These are phyloP conservation scores for Avicennia marina DNA, from an alignment of 257 asterid genomes.

Conservation along the genomic window DNA sequence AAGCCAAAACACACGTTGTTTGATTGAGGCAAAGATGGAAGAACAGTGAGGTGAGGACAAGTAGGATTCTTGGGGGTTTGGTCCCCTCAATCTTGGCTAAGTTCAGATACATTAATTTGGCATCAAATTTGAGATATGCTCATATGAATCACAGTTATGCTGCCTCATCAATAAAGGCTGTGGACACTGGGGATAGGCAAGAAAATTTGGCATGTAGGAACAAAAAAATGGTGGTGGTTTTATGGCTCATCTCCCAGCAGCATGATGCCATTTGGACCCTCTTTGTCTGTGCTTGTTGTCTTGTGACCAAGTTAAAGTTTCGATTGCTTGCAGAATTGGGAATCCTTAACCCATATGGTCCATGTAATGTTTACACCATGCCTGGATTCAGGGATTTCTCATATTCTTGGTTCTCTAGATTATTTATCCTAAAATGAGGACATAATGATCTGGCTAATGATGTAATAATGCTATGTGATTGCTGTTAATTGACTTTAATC, in stretches of 20 bases:
- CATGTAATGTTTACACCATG: constrained; percentile 3
- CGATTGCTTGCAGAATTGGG: constrained; percentile 24
- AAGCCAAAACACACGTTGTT: constrained; percentile 5
- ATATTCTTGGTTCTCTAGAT: background rate
- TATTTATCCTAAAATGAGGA: no score
- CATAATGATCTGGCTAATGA: background rate
- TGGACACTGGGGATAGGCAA: constrained; percentile 4
- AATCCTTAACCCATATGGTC: constrained; percentile 21
- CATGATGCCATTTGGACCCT: constrained; percentile 36
- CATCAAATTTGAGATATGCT: no score
- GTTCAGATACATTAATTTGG: constrained; percentile 13
- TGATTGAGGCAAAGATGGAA: constrained; percentile 26
- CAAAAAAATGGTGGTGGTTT: constrained; percentile 29
- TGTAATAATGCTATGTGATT: constrained; percentile 2
- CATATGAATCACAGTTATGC: constrained; percentile 25
- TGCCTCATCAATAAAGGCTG: constrained; percentile 24
- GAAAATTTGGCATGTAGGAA: constrained; percentile 12
- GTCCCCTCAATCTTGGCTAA: constrained; percentile 51
- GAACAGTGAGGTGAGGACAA: constrained; percentile 47
- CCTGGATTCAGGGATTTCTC: background rate
- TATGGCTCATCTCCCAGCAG: constrained; percentile 29
- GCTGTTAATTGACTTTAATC: background rate
- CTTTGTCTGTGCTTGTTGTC: constrained; percentile 26
- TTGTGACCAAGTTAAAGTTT: constrained; percentile 7
- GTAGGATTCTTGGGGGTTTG: constrained; percentile 38